Base-by-base conservation (phyloP, 2,329 filamentous ascomycete species). In the Fusarium luffae region DNA sequence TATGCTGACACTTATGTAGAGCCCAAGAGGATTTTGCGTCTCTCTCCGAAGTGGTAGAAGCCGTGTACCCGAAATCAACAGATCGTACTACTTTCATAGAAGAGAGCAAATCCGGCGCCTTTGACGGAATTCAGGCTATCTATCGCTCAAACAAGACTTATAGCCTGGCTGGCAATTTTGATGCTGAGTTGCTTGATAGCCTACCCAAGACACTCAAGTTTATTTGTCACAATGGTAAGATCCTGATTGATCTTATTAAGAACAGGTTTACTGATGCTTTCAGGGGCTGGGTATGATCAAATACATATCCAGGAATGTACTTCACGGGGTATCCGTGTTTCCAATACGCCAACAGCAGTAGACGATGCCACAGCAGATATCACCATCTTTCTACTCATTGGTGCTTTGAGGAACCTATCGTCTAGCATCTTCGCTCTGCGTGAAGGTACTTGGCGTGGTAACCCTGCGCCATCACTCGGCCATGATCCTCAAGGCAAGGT, bases 201-300 rank as follows among this genome's bases (percentile, higher is more conserved):
- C 78, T 90, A 21, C 88, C 88, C 7, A 69, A 77, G n/a, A 83
- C 82, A 18, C 78, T 90, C 44, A 82, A 81, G 64, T 90, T 87
- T 73, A 80, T 91, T 69, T 88, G 85, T 74, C 88, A 90, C 77
- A 89, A 89, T 71, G 88, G 84, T 88, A 74, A 66, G n/a, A 16
- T 4, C 16, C n/a, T 21, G 3, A n/a, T 16, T 8, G 11, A 46
- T n/a, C 16, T 27, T 16, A 8, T 30, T n/a, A n/a, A n/a, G 16
- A 16, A 21, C 10, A 41, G 37, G 18, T 50, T 44, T 47, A 10
- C 56, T 63, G 11, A 65, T 50, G 25, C 25, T n/a, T 21, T 5
- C 47, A 92, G 90, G 92, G 66, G 92, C 93, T 59, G 94, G 94
- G 40, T 97, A 97, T 80, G 93, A 97, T 79, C 91, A 94, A 78